Base-by-base conservation (phyloP, 1,284 basidiomycete species). In the Cryptococcus sp. region DNA sequence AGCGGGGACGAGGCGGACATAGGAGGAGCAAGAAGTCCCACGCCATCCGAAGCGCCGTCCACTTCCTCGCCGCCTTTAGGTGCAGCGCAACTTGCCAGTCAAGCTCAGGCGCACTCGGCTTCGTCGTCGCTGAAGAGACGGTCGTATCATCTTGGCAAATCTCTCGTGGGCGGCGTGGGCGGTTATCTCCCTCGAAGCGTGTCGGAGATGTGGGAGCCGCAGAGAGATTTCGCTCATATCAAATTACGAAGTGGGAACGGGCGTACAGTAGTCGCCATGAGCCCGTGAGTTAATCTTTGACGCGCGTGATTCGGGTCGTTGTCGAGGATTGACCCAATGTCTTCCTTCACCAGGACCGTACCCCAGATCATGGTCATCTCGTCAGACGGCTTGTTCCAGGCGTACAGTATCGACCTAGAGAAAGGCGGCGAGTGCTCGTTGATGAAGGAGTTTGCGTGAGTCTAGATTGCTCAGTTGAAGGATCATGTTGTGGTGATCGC, bases 311-410 rank as follows among this genome's bases (percentile, higher is more conserved):
- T 38, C 42, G 13, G 30, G 22, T 15, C 8, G 25, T 30, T 13
- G 11, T 47, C 19, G 16, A 15, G 13, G 5, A 23, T n/a, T 20
- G 46, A 47, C 46, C 46, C 22, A 22, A 7, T 10, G 19, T 20
- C 17, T 52, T 22, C 22, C 7, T 8, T 20, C 7, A 10, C 38
- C 47, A 93, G 91, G 16, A 93, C 91, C 11, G 89, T 91, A 77
- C 95, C 95, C 0, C 93, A 98, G 64, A 90, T 98, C 5, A 96
- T 98, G 91, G 93, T 98, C 13, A 87, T 97, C 52, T 93, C 93
- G 0, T 91, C 91, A 0, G 93, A 98, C 64, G 95, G 95, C 0
- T 89, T 92, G 68, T 96, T 97, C 75, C 97, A 98, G 74, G 87
- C 88, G 8, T 99, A 99, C 78, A 90, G 85, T 70, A 95, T 99